These are phyloP conservation scores for Cordyceps cicadae DNA, from an alignment of 2,329 filamentous ascomycete species.

Conservation along the genomic window DNA sequence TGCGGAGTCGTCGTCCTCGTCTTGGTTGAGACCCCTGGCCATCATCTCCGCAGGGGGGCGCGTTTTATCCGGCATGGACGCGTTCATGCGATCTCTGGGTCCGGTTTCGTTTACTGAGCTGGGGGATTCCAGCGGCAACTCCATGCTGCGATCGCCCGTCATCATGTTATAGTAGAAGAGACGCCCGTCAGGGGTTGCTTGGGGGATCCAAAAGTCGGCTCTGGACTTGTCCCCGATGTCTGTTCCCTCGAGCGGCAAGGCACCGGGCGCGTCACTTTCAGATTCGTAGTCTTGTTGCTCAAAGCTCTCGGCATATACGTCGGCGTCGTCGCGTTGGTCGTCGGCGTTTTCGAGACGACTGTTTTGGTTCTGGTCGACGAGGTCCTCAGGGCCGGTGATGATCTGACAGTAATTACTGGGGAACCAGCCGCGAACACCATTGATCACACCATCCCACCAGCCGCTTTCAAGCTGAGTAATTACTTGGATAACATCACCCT, in stretches of 20 bases:
- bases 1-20: slow-evolving; percentile 81
- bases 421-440: slow-evolving; percentile 95
- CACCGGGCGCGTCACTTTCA: slow-evolving; percentile 50
- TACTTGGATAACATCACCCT: slow-evolving; percentile 96
- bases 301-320: slow-evolving; percentile 58
- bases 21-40: slow-evolving; percentile 70
- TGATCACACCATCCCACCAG: slow-evolving; percentile 99
- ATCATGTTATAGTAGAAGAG: slow-evolving; percentile 98
- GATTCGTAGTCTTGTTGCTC: slow-evolving; percentile 56
- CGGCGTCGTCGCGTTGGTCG: slow-evolving; percentile 56
- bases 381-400: slow-evolving; percentile 67
- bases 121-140: slow-evolving; percentile 87
- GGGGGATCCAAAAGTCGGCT: slow-evolving; percentile 96
- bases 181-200: slow-evolving; percentile 86
- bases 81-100: slow-evolving; percentile 80
- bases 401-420: slow-evolving; percentile 97
- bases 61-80: slow-evolving; percentile 81
- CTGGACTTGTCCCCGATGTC: slow-evolving; percentile 62
- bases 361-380: slow-evolving; percentile 52
- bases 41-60: slow-evolving; percentile 86
- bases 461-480: slow-evolving; percentile 96
- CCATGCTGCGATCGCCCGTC: slow-evolving; percentile 90
- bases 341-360: slow-evolving; percentile 45
- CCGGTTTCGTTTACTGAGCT: slow-evolving; percentile 72
- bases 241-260: slow-evolving; percentile 61